Percentiles rank a stretch among this genome's conserved stretches.
Conservation (phyloP, 768 basidiomycete genomes). For the Serendipita sp. region DNA sequence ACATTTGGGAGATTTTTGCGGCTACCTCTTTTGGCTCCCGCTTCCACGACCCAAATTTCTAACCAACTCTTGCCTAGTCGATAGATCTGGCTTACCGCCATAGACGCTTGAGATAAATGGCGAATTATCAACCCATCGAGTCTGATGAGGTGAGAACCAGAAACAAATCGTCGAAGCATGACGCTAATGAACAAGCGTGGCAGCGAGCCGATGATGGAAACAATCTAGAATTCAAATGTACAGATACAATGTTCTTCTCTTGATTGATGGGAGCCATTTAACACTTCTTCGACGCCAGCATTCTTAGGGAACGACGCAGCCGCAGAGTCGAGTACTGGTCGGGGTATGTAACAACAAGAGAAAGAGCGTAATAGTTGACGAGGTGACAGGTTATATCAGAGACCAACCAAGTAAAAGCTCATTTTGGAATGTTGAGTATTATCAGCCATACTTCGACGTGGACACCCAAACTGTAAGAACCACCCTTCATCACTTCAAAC, state of each 20-base stretch:
- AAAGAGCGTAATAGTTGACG: neutral
- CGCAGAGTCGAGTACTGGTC: conserved; percentile 14
- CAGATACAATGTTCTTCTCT: conserved; percentile 10
- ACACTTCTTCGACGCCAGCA: conserved; percentile 21
- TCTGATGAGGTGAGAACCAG: conserved; percentile 42
- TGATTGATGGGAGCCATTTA: neutral
- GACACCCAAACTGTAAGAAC: conserved; percentile 43
- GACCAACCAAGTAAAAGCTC: conserved; percentile 33
- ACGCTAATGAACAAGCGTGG: conserved; percentile 21
- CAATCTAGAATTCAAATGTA: conserved; percentile 59
- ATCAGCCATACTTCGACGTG: conserved; percentile 77
- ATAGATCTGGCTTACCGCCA: too few species aligned
- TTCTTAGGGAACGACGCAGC: conserved; percentile 26
- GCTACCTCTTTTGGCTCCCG: too few species aligned
- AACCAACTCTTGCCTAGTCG: too few species aligned
- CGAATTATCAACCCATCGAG: conserved; percentile 45
- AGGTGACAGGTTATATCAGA: conserved; percentile 40
- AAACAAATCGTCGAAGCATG: conserved; percentile 20
- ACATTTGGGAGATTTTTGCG: too few species aligned
- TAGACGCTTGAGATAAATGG: neutral
- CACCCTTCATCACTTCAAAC: too few species aligned
- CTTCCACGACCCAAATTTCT: too few species aligned
- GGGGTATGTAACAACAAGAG: conserved; percentile 2
- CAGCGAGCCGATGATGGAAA: conserved; percentile 35
- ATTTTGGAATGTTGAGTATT: conserved; percentile 74